A percentile compares a stretch with the other conserved stretches of the same genome.
These are phyloP conservation scores for Ganoderma multipileum DNA, from an alignment of 1,284 basidiomycete genomes.

Conservation along the genomic window DNA sequence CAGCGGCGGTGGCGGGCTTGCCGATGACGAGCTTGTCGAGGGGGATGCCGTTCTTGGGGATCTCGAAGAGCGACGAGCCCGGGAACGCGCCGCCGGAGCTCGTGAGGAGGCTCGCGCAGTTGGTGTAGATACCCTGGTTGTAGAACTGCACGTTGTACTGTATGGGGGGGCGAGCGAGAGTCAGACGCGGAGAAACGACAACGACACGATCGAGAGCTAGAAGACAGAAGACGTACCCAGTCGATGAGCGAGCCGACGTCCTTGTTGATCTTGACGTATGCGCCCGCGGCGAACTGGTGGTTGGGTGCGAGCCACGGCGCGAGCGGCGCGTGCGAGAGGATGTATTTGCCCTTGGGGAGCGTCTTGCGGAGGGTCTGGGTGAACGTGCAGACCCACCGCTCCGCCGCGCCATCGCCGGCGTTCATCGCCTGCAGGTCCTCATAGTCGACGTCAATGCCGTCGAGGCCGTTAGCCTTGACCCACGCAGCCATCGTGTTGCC, in stretches of 20 bases:
- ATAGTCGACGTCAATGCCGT: slow-evolving; percentile 66
- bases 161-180: not conserved
- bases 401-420: slow-evolving; percentile 43
- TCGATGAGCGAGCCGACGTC: slow-evolving; percentile 57
- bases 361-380: slow-evolving; percentile 44
- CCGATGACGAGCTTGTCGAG: slow-evolving; percentile 61
- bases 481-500: slow-evolving; percentile 56
- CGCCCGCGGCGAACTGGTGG: slow-evolving; percentile 58
- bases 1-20: slow-evolving; percentile 51
- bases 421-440: slow-evolving; percentile 58
- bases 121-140: slow-evolving; percentile 53
- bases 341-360: slow-evolving; percentile 43
- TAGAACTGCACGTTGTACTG: slow-evolving; percentile 66
- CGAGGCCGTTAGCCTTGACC: slow-evolving; percentile 41
- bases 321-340: slow-evolving; percentile 49
- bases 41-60: slow-evolving; percentile 58
- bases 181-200: too few species aligned
- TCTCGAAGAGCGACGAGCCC: slow-evolving; percentile 58
- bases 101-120: slow-evolving; percentile 58
- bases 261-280: slow-evolving; percentile 62
- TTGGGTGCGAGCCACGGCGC: slow-evolving; percentile 63
- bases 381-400: slow-evolving; percentile 46
- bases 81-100: slow-evolving; percentile 25
- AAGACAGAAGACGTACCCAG: slow-evolving; percentile 38
- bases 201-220: too few species aligned